These are phyloP conservation scores for Trichomonas vaginalis DNA, from an alignment of 208 protist genomes.

Conservation along the genomic window DNA sequence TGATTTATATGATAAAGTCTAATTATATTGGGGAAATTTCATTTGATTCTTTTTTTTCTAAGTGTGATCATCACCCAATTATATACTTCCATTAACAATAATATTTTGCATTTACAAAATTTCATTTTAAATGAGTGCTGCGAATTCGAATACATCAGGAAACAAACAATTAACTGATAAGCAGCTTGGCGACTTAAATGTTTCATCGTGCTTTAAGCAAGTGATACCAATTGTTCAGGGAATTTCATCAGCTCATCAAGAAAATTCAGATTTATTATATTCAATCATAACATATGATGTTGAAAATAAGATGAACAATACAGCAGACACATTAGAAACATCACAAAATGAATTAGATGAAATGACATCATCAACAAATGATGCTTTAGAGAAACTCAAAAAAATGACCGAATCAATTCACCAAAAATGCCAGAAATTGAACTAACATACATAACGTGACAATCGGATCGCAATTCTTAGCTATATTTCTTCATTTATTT, in stretches of 20 bases:
- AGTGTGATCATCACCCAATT: no score
- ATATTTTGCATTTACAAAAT: no score
- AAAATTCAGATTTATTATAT: background rate
- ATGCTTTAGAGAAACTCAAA: background rate
- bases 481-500: no score
- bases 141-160: background rate
- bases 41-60: no score
- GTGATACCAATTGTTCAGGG: background rate
- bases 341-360: background rate
- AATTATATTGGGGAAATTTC: no score
- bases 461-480: no score
- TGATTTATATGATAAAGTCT: no score
- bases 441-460: no score
- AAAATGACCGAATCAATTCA: background rate
- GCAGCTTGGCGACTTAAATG: background rate
- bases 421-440: background rate
- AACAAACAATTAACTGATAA: background rate
- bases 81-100: no score
- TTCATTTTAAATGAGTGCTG: background rate
- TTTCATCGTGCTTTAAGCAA: background rate
- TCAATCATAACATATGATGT: background rate
- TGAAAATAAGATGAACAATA: background rate
- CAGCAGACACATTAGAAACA: background rate
- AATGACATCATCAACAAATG: background rate
- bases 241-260: background rate